phyloP scores from a whole-genome alignment of 116 monocot species.

The Iris pallida region DNA sequence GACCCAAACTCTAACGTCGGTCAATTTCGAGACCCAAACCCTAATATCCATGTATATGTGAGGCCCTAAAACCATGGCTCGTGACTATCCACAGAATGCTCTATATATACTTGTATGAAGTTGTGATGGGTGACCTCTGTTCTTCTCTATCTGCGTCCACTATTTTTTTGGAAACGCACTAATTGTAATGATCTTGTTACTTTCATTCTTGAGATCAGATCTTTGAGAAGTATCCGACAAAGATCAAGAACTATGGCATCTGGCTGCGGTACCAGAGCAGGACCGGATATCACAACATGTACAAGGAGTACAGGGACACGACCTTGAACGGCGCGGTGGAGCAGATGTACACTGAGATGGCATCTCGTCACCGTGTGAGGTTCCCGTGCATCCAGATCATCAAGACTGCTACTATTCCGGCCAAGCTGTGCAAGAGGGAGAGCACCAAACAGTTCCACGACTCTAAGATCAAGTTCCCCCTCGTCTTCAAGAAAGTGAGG shows the following conservation, averaged over 20 bases:
- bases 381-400: slow-evolving; percentile 69
- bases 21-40: no score
- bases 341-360: slow-evolving; percentile 76
- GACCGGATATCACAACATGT: slow-evolving; percentile 76
- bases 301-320: slow-evolving; percentile 73
- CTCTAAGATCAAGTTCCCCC: slow-evolving; percentile 58
- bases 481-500: slow-evolving; percentile 60
- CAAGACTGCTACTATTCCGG: slow-evolving; percentile 54
- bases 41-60: no score
- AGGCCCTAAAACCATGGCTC: no score
- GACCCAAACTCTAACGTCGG: no score
- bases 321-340: slow-evolving; percentile 60
- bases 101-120: no score
- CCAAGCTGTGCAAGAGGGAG: slow-evolving; percentile 59
- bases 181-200: not conserved
- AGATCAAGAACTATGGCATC: slow-evolving; percentile 65
- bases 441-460: slow-evolving; percentile 73
- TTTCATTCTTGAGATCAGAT: slow-evolving; percentile 23
- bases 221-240: slow-evolving; percentile 54
- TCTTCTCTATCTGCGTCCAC: no score
- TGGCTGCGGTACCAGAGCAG: slow-evolving; percentile 69
- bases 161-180: no score
- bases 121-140: no score
- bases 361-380: slow-evolving; percentile 60
- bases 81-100: no score